phyloP scores from a whole-genome alignment of 768 basidiomycete species.

The Collybia mongolica region DNA sequence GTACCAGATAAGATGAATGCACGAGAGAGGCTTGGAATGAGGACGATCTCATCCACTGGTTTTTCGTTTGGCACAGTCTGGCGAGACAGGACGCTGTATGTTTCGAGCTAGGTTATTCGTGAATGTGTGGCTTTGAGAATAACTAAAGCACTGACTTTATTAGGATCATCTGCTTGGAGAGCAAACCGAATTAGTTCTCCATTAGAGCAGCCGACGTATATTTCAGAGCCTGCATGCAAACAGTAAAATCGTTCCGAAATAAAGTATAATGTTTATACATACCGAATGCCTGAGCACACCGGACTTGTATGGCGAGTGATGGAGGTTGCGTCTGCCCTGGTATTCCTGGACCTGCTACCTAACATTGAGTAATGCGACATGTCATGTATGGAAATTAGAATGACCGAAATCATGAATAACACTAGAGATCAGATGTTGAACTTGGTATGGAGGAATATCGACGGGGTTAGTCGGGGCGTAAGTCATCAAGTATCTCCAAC shows the following conservation, averaged over 20 bases:
- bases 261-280: conserved; percentile 9
- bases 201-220: conserved; percentile 85
- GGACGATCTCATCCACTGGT: conserved; percentile 76
- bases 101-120: conserved; percentile 40
- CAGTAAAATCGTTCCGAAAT: not conserved
- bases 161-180: conserved; percentile 56
- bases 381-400: conserved; percentile 2
- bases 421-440: conserved; percentile 45
- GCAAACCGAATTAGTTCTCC: conserved; percentile 83
- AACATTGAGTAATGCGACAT: conserved; percentile 1
- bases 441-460: conserved; percentile 62
- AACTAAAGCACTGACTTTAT: conserved; percentile 34
- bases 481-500: conserved; percentile 25
- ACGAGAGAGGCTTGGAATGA: conserved; percentile 74
- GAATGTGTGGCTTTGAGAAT: not conserved
- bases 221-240: conserved; percentile 60
- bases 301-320: conserved; percentile 23
- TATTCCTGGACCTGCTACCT: not conserved
- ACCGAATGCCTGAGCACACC: conserved; percentile 64
- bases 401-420: conserved; percentile 24
- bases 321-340: conserved; percentile 11
- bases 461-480: conserved; percentile 38
- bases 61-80: conserved; percentile 69
- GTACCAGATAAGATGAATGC: conserved; percentile 76
- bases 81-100: conserved; percentile 67